Evolutionary conservation across 2,329 filamentous ascomycete species (phyloP), one percentile per base, ranked within the genome.

Genomic region (Mycocentrospora acerina): DNA sequence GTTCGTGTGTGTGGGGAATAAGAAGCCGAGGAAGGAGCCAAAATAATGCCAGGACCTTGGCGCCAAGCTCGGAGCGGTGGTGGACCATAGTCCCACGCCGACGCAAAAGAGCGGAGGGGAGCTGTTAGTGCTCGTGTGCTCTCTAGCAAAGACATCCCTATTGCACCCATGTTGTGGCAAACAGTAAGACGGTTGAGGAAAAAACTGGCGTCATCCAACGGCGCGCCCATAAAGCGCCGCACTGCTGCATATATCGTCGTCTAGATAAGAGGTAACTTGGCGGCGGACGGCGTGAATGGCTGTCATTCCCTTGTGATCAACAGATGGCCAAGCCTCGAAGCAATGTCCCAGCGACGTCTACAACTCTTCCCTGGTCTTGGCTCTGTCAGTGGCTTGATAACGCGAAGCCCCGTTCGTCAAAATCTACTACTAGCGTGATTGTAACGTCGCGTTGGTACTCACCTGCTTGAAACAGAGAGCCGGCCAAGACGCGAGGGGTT

Each of bases 381-480:
- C 47, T 41, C 40, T 48, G 44, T 48, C 46, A 42, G 45, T 51
- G 46, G 45, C 41, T 49, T 42, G 56, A 59, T 57, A 59, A 53
- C 48, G 34, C 32, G 42, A 12, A n/a, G n/a, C 34, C 15, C 29
- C 39, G 26, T 39, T 33, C 28, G 35, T 32, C 40, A 37, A 33
- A 41, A 45, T 46, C 35, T 32, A 35, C 45, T 32, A 32, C 54
- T 51, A 57, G 51, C 37, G 47, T 45, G 51, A 47, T 51, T 59
- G 55, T 46, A 59, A 56, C 51, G 37, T 52, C 38, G 50, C 41
- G 49, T 32, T 45, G 44, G 31, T 37, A 51, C 44, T 44, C 50
- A 60, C 56, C 57, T 57, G 56, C 59, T 63, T 34, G 51, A 62
- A 59, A 55, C 43, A 59, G 60, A 40, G 37, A 28, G 26, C 26